Conservation (phyloP, 2,329 filamentous ascomycete species). For the Diaporthe sp. region DNA sequence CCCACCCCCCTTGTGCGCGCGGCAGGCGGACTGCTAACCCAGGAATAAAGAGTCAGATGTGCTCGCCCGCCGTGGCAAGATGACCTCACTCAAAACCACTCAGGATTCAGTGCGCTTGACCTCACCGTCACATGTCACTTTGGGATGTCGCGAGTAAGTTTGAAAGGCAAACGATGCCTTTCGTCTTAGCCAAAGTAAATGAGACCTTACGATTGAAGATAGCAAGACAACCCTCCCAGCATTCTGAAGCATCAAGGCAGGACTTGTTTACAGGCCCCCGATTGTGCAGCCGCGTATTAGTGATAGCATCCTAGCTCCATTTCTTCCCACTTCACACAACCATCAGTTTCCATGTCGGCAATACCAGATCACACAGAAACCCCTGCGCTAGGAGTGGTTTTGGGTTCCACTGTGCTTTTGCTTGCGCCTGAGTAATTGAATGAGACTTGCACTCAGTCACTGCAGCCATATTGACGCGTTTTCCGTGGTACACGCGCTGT, state of each 20-base stretch:
- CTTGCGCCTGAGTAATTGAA: background rate
- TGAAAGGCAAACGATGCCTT: background rate
- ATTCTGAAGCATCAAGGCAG: background rate
- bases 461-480: conserved; percentile 14
- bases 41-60: conserved; percentile 27
- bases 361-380: background rate
- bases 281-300: background rate
- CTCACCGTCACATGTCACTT: conserved; percentile 13
- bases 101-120: conserved; percentile 13
- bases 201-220: background rate
- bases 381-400: background rate
- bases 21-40: conserved; percentile 15
- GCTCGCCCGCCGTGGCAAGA: conserved; percentile 14
- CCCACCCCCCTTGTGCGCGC: conserved; percentile 3
- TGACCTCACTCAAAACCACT: conserved; percentile 23
- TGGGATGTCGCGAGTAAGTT: conserved; percentile 1
- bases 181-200: background rate
- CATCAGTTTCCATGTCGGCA: background rate
- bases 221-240: background rate
- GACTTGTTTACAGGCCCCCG: background rate
- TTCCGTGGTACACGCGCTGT: background rate
- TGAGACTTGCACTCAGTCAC: background rate
- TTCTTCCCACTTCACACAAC: background rate
- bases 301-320: background rate
- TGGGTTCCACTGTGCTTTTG: background rate